Percentiles rank a stretch among this genome's conserved stretches.
Conservation (phyloP, 1,139 yeast species). For the Pichia sorboxylosa region DNA sequence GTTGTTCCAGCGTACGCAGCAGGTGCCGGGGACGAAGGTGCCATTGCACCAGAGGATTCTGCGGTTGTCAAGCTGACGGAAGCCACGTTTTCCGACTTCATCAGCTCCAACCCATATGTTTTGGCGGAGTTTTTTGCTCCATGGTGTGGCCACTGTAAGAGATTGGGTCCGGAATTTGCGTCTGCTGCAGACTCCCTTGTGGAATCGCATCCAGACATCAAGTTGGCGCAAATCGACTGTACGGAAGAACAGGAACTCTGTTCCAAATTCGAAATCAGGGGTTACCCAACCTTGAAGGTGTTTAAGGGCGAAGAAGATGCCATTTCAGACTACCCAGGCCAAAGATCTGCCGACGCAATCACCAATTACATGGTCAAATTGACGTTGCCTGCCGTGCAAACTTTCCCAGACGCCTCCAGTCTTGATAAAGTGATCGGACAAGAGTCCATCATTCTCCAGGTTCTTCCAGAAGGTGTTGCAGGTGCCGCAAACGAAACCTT, state of each 20-base stretch:
- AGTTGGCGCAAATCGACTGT: conserved; percentile 88
- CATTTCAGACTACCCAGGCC: conserved; percentile 65
- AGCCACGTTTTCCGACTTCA: conserved; percentile 51
- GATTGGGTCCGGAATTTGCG: conserved; percentile 81
- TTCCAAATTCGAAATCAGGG: conserved; percentile 60
- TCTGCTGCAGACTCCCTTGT: conserved; percentile 71
- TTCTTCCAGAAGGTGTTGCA: conserved; percentile 30
- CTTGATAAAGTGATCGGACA: conserved; percentile 39
- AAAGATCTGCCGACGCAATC: conserved; percentile 72
- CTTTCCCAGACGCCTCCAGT: conserved; percentile 35
- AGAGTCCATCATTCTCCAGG: conserved; percentile 40
- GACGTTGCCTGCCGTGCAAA: conserved; percentile 67
- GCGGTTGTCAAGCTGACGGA: conserved; percentile 74
- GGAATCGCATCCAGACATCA: conserved; percentile 51
- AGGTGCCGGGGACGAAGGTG: conserved; percentile 35
- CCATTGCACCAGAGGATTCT: conserved; percentile 69
- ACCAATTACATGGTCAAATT: conserved; percentile 71
- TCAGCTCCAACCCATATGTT: conserved; percentile 65
- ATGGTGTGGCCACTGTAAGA: conserved; percentile 99
- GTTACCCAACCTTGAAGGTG: conserved; percentile 87
- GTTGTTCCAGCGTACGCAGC: conserved; percentile 15
- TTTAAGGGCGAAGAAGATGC: conserved; percentile 48
- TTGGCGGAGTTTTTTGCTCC: conserved; percentile 96
- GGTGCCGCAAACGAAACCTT: conserved; percentile 35
- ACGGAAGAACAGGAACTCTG: conserved; percentile 78